These are phyloP conservation scores for Strobilomyces dryophilus DNA, from an alignment of 768 basidiomycete species.

Conservation along the genomic window DNA sequence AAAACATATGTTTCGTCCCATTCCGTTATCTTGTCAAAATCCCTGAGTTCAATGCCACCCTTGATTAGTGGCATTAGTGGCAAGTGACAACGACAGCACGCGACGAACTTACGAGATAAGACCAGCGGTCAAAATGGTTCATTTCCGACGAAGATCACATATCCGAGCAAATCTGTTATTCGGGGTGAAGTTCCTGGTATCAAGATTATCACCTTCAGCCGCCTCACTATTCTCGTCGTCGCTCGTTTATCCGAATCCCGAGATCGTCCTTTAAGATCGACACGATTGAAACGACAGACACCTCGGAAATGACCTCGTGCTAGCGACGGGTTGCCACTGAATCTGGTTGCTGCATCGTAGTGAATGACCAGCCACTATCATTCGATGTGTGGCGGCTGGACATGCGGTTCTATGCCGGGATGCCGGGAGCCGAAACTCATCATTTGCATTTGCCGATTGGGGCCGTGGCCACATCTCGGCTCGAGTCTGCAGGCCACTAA, in stretches of 20 bases:
- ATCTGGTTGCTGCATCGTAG: too few species aligned
- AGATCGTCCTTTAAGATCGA: too few species aligned
- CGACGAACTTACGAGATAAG: slow-evolving; percentile 14
- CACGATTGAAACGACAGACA: too few species aligned
- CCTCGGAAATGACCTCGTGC: too few species aligned
- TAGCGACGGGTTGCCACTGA: too few species aligned
- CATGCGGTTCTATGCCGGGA: background rate
- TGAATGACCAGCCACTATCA: too few species aligned
- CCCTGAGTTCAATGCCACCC: background rate
- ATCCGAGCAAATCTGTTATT: too few species aligned
- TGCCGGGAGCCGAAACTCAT: background rate
- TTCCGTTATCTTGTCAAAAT: slow-evolving; percentile 16
- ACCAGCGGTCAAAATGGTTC: background rate
- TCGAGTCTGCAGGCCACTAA: background rate
- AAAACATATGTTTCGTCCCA: background rate
- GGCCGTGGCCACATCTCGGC: background rate
- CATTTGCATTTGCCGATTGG: background rate
- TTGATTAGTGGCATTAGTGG: background rate
- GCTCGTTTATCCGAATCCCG: too few species aligned
- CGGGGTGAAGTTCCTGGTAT: too few species aligned
- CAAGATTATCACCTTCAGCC: too few species aligned
- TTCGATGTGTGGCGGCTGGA: too few species aligned
- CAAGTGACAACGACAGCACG: slow-evolving; percentile 7
- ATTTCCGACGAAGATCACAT: background rate
- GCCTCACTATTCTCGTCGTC: too few species aligned